Percentiles rank a stretch among this genome's conserved stretches.
Conservation (phyloP, 768 basidiomycete species). For the Tricholoma sp. region DNA sequence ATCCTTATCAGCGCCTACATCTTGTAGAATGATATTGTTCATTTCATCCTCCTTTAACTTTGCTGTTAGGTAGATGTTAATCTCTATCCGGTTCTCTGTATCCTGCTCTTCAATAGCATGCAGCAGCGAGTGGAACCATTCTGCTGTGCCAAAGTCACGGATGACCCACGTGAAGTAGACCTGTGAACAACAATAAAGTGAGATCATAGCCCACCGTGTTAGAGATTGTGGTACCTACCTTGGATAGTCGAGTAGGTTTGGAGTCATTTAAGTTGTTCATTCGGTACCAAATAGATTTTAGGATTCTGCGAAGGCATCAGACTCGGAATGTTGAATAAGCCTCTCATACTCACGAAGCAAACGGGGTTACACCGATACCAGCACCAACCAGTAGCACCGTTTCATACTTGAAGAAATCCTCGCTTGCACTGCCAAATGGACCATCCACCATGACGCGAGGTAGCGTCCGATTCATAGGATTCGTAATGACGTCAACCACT, state of each 20-base stretch:
- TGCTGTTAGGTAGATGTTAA: conserved; percentile 90
- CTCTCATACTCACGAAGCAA: conserved; percentile 69
- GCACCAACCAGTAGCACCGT: conserved; percentile 86
- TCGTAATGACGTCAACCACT: conserved; percentile 52
- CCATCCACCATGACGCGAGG: conserved; percentile 96
- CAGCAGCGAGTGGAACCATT: conserved; percentile 93
- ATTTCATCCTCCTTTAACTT: conserved; percentile 90
- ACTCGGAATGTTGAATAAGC: neutral
- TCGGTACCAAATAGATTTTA: conserved; percentile 94
- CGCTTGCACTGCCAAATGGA: conserved; percentile 88
- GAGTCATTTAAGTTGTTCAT: conserved; percentile 82
- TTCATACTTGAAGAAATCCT: conserved; percentile 90
- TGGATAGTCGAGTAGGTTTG: conserved; percentile 78
- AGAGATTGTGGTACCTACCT: conserved; percentile 35
- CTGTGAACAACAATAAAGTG: conserved; percentile 16
- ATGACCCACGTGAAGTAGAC: conserved; percentile 96
- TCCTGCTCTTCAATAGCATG: conserved; percentile 95
- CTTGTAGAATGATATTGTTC: conserved; percentile 90
- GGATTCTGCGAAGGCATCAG: conserved; percentile 44
- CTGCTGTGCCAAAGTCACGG: conserved; percentile 83
- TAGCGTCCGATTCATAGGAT: conserved; percentile 64
- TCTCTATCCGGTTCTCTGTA: conserved; percentile 79
- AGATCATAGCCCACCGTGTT: neutral
- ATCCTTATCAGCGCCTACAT: conserved; percentile 91
- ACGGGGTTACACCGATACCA: conserved; percentile 96